Evolutionary conservation across 306 rosid genomes (phyloP).

Genomic region (Bauhinia variegata): DNA sequence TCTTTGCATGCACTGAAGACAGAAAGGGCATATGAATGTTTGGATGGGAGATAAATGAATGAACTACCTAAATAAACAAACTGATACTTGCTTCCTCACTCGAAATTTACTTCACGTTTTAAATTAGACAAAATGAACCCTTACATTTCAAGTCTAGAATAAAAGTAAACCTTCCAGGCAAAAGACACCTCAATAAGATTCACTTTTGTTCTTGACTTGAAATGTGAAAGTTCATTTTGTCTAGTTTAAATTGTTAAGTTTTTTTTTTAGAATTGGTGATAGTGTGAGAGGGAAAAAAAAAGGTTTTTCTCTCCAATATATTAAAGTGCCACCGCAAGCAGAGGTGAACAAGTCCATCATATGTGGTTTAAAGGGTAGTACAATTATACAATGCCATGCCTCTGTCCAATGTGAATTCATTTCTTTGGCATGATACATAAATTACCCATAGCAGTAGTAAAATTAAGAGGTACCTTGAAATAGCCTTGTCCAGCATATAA

Average conservation of each 20-base stretch:
- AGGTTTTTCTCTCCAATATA: no score
- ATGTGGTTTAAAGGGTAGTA: no score
- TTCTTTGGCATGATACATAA: not conserved
- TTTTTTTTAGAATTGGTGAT: no score
- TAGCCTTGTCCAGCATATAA: constrained; percentile 72
- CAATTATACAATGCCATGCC: constrained; percentile 19
- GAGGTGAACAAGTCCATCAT: constrained; percentile 1
- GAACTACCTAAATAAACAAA: constrained; percentile 15
- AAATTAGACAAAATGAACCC: no score
- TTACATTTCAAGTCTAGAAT: no score
- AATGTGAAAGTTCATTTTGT: no score
- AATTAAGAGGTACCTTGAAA: constrained; percentile 69
- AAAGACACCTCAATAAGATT: no score
- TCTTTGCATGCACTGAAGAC: constrained; percentile 74
- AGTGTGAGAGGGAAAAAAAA: no score
- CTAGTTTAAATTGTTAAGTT: no score
- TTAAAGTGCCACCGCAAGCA: not conserved
- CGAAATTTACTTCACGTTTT: constrained; percentile 4
- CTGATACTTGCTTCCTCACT: not conserved
- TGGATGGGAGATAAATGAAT: not conserved
- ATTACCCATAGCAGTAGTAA: constrained; percentile 26
- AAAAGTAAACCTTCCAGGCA: no score
- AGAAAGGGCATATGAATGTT: not conserved
- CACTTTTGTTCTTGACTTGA: no score
- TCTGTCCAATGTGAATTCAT: not conserved